Conservation (phyloP, 352 stramenopile species). For the Globisporangium perplexum region DNA sequence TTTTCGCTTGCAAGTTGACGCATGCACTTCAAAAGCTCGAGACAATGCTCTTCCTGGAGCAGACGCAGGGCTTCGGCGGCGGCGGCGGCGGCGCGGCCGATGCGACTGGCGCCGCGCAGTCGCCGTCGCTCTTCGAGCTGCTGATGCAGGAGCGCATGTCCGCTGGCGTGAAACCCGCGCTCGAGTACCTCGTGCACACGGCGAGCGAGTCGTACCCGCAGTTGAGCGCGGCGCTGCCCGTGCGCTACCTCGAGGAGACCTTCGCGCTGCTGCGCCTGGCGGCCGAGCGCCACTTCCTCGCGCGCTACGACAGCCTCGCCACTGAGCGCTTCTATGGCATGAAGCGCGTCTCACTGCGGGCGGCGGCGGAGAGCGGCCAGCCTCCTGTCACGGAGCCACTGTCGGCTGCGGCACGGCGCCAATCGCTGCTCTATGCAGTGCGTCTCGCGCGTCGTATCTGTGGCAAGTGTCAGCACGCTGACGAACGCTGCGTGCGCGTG, state of each 20-base stretch:
- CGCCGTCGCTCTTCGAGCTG: constrained; percentile 80
- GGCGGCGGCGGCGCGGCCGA: constrained; percentile 4
- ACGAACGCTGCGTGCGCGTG: not conserved
- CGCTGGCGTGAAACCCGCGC: constrained; percentile 62
- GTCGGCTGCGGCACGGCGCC: constrained; percentile 34
- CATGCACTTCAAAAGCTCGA: not conserved
- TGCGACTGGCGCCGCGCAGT: constrained; percentile 5
- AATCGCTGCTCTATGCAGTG: constrained; percentile 57
- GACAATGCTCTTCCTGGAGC: constrained; percentile 74
- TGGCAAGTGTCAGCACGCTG: not conserved
- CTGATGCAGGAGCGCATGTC: constrained; percentile 86
- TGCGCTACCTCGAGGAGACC: constrained; percentile 72
- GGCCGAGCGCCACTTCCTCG: constrained; percentile 71
- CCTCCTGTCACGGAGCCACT: constrained; percentile 27
- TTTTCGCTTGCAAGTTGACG: not conserved
- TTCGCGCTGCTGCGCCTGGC: constrained; percentile 61
- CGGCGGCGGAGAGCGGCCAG: constrained; percentile 2
- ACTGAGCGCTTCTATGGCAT: constrained; percentile 86
- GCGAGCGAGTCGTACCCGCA: constrained; percentile 74
- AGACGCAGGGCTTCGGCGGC: constrained; percentile 62
- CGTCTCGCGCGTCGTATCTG: constrained; percentile 2
- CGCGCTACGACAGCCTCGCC: constrained; percentile 66
- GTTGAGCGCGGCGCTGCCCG: constrained; percentile 37
- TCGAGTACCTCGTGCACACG: constrained; percentile 68
- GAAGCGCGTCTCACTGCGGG: constrained; percentile 59